Conservation (phyloP, 805 yeast species). For the Saturnispora zaruensis region DNA sequence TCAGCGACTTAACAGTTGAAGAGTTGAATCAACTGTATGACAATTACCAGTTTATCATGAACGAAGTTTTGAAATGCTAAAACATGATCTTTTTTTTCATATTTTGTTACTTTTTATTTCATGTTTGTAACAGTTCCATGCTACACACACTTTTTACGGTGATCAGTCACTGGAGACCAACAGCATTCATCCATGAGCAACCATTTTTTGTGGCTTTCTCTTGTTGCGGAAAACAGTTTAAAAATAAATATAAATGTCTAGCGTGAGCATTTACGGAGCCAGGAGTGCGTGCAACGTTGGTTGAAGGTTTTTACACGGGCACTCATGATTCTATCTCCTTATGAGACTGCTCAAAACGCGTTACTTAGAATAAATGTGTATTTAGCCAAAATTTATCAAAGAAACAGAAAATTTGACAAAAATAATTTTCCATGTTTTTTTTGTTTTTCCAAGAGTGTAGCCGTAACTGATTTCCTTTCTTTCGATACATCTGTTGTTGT, state of each 20-base stretch:
- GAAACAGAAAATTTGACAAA: not conserved
- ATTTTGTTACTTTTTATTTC: not conserved
- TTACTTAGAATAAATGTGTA: not conserved
- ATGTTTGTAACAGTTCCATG: too few relatives aligned
- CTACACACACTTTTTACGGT: not conserved
- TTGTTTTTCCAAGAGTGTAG: not conserved
- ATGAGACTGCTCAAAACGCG: not conserved
- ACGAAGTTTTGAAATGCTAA: not conserved
- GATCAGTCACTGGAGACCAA: not conserved
- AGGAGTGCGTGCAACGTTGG: too few relatives aligned
- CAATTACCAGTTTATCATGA: slow-evolving; percentile 21
- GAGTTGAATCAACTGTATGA: slow-evolving; percentile 25
- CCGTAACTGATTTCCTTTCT: not conserved
- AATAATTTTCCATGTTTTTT: not conserved
- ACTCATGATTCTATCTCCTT: not conserved
- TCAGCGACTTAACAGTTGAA: slow-evolving; percentile 23
- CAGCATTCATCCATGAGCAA: not conserved
- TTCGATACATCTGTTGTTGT: not conserved
- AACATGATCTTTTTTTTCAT: not conserved
- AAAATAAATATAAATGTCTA: not conserved
- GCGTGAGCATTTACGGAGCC: not conserved
- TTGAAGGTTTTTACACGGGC: not conserved
- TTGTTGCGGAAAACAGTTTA: not conserved
- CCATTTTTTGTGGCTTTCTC: not conserved
- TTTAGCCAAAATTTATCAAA: not conserved